Base-by-base conservation (phyloP, 495 filamentous ascomycete genomes). In the Penicillium turbatum region DNA sequence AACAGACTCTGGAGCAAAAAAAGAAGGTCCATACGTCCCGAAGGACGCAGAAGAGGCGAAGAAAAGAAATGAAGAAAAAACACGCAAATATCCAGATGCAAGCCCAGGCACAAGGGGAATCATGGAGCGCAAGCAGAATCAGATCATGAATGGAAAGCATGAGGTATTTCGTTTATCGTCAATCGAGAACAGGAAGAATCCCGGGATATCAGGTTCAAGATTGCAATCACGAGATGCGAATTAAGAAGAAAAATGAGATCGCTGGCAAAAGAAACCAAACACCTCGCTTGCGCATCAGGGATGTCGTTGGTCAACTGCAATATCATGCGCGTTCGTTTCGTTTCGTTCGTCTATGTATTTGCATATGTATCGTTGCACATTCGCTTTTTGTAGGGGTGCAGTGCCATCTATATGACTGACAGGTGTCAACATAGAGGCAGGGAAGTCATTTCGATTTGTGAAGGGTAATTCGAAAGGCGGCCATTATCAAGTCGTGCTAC, bases 291-390 rank as follows among this genome's bases (percentile, higher is more conserved):
- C 58, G 53, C 63, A 57, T 63, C 56, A 51, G 62, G 52, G 49
- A 64, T 58, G 60, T 56, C 57, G 50, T 66, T 54, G 58, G 51
- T 56, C 54, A 64, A 57, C 50, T 48, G 61, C 53, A 55, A 51
- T 55, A 46, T 62, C 61, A 64, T 61, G 57, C 46, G 63, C 61
- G 45, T 59, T 67, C 60, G 48, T 59, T 62, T 67, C 64, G 57
- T 67, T 55, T 62, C 59, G 64, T 59, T 67, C 62, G 59, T 67
- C 64, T 65, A 65, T 67, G 48, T 51, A 48, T 43, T 57, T 42
- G 63, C 61, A 53, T 66, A 54, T 66, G 55, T 61, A 66, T 64
- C 51, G 52, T 65, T 53, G 63, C 60, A 58, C 57, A 59, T 62
- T 63, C 55, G 60, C 55, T 50, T 63, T 62, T 59, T 60, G 40